Evolutionary conservation across 371 early-diverging fungal genomes (phyloP), one percentile per base, ranked within the genome.

Genomic region (Fennellomyces sp.): DNA sequence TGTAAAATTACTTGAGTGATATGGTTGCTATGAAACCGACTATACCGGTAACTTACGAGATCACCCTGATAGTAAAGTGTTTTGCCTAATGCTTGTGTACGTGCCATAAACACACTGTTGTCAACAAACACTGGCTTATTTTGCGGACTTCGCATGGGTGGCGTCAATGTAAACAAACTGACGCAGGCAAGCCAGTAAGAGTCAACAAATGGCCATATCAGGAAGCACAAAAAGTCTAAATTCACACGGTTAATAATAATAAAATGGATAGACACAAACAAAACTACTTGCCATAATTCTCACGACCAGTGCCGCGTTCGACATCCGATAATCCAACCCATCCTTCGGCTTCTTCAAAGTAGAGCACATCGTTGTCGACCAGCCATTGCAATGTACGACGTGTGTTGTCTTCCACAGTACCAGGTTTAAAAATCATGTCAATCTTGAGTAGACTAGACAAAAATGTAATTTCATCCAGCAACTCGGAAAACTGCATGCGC

Each of bases 191-290:
- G 76, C 94, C 94, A 94, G 68, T 94, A 94, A 17, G 91, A 88
- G 63, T 94, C 94, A 28, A 94, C 77, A 64, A 93, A 94, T n/a
- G 93, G 93, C 94, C 94, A 94, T 26, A 93, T 72, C 57, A 88
- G 63, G 73, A 93, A 94, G 58, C 93, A 91, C 58, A 89, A 89
- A 66, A 93, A 92, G 68, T 94, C 91, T 91, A 57, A 12, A 47
- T 47, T n/a, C 26, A 10, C n/a, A 8, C 8, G 12, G 3, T 11
- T 15, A 12, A n/a, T 25, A 28, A 15, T 15, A 12, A 30, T 29
- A 28, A 1, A 12, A 49, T 26, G 11, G 7, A 12, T 41, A 39
- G 41, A 41, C 3, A 3, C 31, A 3, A 23, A 29, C 2, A 13
- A 55, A 3, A n/a, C 29, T 12, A 27, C 53, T 52, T 80, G 83